These are phyloP conservation scores for Penicillium brevicompactum DNA, from an alignment of 2,329 filamentous ascomycete genomes.

Conservation along the genomic window DNA sequence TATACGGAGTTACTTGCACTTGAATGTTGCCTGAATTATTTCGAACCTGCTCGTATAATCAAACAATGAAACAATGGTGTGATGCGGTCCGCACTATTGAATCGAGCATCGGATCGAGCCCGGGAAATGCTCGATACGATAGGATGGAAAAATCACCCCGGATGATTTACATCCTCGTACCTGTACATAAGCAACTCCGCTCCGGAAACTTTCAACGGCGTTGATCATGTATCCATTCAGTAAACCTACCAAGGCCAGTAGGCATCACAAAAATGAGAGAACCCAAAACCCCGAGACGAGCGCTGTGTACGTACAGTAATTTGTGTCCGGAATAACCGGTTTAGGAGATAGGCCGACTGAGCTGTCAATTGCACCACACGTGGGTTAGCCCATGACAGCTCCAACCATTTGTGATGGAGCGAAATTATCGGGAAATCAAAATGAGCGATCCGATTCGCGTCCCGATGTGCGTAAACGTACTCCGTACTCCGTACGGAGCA, in stretches of 20 bases:
- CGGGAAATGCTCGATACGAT: not conserved
- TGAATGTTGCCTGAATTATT: not conserved
- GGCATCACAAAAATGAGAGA: not conserved
- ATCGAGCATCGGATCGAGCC: not conserved
- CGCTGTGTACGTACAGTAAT: too few relatives aligned
- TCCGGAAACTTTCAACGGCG: slow-evolving; percentile 15
- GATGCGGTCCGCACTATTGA: not conserved
- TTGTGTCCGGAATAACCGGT: not conserved
- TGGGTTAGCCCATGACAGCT: not conserved
- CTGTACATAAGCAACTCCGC: slow-evolving; percentile 2
- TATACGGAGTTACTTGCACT: not conserved
- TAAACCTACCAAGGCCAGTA: not conserved
- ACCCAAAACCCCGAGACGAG: not conserved
- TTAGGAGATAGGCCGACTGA: not conserved
- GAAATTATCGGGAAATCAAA: not conserved
- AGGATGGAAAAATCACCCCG: not conserved
- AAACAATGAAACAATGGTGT: not conserved
- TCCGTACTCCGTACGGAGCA: not conserved
- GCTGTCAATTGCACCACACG: not conserved
- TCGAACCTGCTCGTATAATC: too few relatives aligned
- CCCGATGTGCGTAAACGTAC: not conserved
- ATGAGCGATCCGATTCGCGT: not conserved
- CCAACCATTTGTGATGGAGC: not conserved
- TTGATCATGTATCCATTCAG: slow-evolving; percentile 6
- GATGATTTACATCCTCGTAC: not conserved